A percentile compares a stretch with the other conserved stretches of the same genome.
These are phyloP conservation scores for Nannochloropsis salina DNA, from an alignment of 108 stramenopile genomes.

Conservation along the genomic window DNA sequence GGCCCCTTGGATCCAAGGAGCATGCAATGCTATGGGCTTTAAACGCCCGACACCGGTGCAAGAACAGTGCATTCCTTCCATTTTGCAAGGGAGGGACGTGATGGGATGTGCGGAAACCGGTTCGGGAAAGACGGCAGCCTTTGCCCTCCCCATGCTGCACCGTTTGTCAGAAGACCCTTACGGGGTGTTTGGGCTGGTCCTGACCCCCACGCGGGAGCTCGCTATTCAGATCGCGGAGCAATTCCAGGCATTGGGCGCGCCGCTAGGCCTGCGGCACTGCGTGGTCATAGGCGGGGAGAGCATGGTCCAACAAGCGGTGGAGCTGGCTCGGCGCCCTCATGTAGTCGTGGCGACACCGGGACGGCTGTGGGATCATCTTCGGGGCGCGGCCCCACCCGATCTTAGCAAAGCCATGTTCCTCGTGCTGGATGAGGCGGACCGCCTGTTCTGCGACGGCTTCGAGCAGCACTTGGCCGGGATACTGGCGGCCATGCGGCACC, in stretches of 20 bases:
- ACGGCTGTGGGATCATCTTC: slow-evolving; percentile 73
- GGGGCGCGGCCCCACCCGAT: slow-evolving; percentile 62
- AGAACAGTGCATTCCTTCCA: slow-evolving; percentile 54
- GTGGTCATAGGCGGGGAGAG: slow-evolving; percentile 86
- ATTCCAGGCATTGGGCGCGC: slow-evolving; percentile 74
- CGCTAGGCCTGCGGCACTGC: slow-evolving; percentile 64
- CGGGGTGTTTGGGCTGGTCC: slow-evolving; percentile 72
- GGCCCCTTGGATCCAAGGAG: slow-evolving; percentile 44
- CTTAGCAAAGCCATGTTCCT: slow-evolving; percentile 62
- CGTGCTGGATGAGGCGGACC: slow-evolving; percentile 96
- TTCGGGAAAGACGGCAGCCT: slow-evolving; percentile 59
- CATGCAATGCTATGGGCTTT: slow-evolving; percentile 52
- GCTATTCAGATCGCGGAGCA: slow-evolving; percentile 94
- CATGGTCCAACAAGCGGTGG: slow-evolving; percentile 61
- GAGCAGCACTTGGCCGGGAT: slow-evolving; percentile 64
- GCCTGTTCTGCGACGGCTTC: slow-evolving; percentile 72
- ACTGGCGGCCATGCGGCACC: slow-evolving; percentile 45
- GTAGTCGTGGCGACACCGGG: slow-evolving; percentile 93
- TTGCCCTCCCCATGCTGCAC: slow-evolving; percentile 59
- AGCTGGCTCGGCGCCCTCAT: slow-evolving; percentile 67
- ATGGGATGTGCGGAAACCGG: slow-evolving; percentile 60
- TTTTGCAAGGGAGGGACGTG: slow-evolving; percentile 52
- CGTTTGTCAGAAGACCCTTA: slow-evolving; percentile 51
- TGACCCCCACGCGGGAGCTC: slow-evolving; percentile 91
- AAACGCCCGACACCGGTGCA: slow-evolving; percentile 55